Percentiles rank a stretch among this genome's conserved stretches.
These are phyloP conservation scores for Candida hungchunana DNA, from an alignment of 805 yeast genomes.

Conservation along the genomic window DNA sequence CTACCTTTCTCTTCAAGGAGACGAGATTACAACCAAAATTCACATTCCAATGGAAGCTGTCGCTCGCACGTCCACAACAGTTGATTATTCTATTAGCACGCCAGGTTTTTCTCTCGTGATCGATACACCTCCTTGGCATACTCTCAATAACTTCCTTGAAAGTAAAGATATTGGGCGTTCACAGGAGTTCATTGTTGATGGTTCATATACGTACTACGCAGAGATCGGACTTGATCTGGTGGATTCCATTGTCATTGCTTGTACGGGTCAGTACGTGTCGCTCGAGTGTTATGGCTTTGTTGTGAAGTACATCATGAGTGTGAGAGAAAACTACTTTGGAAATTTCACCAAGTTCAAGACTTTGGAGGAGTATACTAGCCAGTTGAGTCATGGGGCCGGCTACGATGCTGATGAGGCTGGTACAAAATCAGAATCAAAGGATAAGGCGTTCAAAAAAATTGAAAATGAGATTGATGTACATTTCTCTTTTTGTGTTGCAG, in stretches of 20 bases:
- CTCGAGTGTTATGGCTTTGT: slow-evolving; percentile 77
- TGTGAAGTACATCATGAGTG: slow-evolving; percentile 65
- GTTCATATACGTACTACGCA: slow-evolving; percentile 60
- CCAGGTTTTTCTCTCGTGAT: slow-evolving; percentile 57
- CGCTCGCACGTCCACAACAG: slow-evolving; percentile 45
- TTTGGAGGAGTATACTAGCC: slow-evolving; percentile 67
- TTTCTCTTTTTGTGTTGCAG: slow-evolving; percentile 63
- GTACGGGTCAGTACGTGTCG: slow-evolving; percentile 62
- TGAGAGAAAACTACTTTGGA: slow-evolving; percentile 89
- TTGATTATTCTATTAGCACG: slow-evolving; percentile 49
- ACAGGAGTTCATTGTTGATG: slow-evolving; percentile 52
- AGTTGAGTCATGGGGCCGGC: slow-evolving; percentile 10
- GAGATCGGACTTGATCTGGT: slow-evolving; percentile 60
- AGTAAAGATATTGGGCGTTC: slow-evolving; percentile 65
- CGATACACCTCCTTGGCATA: slow-evolving; percentile 91
- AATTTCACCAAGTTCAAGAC: slow-evolving; percentile 80
- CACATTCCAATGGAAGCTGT: slow-evolving; percentile 57
- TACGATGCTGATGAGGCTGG: background rate
- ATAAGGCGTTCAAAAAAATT: slow-evolving; percentile 34
- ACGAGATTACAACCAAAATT: slow-evolving; percentile 41
- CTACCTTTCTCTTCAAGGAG: slow-evolving; percentile 70
- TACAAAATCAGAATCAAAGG: no score
- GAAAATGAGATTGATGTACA: slow-evolving; percentile 77
- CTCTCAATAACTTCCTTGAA: slow-evolving; percentile 65
- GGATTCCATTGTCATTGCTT: slow-evolving; percentile 63